Conservation (phyloP, 2,329 filamentous ascomycete genomes). For the Trichoderma sp. region DNA sequence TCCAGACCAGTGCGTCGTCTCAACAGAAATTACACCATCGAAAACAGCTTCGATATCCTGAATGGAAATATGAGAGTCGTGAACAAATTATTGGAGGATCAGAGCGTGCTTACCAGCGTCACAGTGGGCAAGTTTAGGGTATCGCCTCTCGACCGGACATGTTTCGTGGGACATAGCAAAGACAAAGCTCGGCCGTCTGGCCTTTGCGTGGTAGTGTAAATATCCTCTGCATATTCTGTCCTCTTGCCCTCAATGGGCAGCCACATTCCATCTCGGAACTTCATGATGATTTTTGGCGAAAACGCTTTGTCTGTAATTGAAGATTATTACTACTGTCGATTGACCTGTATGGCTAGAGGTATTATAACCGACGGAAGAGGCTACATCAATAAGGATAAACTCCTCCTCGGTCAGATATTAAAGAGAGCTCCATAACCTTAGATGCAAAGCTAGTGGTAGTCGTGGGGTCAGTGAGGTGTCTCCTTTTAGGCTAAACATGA, state of each 20-base stretch:
- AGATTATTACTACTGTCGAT: background rate
- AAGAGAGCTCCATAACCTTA: background rate
- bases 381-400: background rate
- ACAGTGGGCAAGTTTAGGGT: conserved; percentile 58
- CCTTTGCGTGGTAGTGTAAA: conserved; percentile 52
- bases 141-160: conserved; percentile 56
- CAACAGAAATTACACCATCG: conserved; percentile 45
- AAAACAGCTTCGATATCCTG: conserved; percentile 39
- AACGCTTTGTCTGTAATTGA: background rate
- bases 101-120: conserved; percentile 36
- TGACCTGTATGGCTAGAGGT: background rate
- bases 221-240: conserved; percentile 67
- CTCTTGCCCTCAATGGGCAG: conserved; percentile 60
- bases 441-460: background rate
- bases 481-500: conserved; percentile 12
- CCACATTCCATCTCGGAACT: conserved; percentile 57
- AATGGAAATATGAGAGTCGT: background rate
- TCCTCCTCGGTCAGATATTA: background rate
- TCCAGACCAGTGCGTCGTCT: conserved; percentile 45
- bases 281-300: conserved; percentile 31
- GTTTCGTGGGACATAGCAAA: conserved; percentile 57
- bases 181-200: conserved; percentile 50
- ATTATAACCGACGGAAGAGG: background rate
- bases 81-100: too few species aligned
- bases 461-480: background rate